Conservation (phyloP, 352 stramenopile species). For the Phytophthora multivora region DNA sequence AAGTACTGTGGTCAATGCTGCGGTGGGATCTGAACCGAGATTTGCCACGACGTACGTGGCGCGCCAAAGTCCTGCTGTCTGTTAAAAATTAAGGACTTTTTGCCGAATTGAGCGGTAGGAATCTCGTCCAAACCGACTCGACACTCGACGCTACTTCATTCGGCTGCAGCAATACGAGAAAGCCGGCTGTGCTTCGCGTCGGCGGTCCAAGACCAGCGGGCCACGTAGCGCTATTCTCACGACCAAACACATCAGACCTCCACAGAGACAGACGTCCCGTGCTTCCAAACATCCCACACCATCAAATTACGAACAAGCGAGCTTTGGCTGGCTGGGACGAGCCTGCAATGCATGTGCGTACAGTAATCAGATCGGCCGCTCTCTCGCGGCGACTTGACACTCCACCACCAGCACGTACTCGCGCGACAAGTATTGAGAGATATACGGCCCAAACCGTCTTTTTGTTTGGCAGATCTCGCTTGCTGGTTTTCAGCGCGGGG, state of each 20-base stretch:
- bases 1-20: background rate
- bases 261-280: conserved; percentile 24
- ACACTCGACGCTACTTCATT: conserved; percentile 9
- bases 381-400: conserved; percentile 21
- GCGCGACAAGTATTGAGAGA: conserved; percentile 34
- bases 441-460: conserved; percentile 27
- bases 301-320: background rate
- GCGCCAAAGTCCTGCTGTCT: conserved; percentile 8
- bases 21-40: conserved; percentile 10
- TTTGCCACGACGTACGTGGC: conserved; percentile 20
- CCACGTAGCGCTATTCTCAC: conserved; percentile 25
- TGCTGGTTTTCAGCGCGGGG: background rate
- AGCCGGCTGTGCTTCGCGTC: background rate
- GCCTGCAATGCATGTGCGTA: background rate
- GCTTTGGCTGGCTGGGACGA: conserved; percentile 23
- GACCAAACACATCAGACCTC: conserved; percentile 1
- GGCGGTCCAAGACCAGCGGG: conserved; percentile 8
- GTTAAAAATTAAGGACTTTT: conserved; percentile 14
- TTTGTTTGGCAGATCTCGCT: conserved; percentile 10
- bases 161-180: conserved; percentile 16
- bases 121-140: conserved; percentile 32
- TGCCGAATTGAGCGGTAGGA: conserved; percentile 26
- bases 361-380: conserved; percentile 23
- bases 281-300: conserved; percentile 17
- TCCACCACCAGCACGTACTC: conserved; percentile 18